Percentiles rank a stretch among this genome's conserved stretches.
Conservation (phyloP, 441 rosid genomes). For the Euphorbia corollata region DNA sequence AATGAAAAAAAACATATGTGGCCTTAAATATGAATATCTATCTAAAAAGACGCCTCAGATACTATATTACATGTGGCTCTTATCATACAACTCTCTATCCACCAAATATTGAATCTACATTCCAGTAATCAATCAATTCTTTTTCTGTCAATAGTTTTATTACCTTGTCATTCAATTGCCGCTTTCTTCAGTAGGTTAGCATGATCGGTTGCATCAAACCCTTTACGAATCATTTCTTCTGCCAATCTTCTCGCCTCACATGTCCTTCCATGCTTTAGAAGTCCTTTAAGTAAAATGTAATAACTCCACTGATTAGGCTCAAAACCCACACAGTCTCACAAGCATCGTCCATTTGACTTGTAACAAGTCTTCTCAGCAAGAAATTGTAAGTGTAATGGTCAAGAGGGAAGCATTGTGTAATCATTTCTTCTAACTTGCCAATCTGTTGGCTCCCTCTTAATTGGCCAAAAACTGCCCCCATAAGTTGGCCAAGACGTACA, state of each 20-base stretch:
- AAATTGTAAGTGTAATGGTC: constrained; percentile 52
- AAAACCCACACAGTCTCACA: constrained; percentile 37
- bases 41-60: background rate
- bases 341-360: constrained; percentile 39
- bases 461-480: constrained; percentile 52
- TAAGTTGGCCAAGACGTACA: constrained; percentile 47
- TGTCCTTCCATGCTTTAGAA: constrained; percentile 30
- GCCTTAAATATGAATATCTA: background rate
- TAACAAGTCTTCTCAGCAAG: constrained; percentile 41
- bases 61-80: background rate
- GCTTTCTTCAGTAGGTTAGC: constrained; percentile 17
- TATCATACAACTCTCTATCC: constrained; percentile 6
- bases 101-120: constrained; percentile 2
- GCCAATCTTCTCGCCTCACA: constrained; percentile 35
- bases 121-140: constrained; percentile 7
- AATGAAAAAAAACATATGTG: too few relatives aligned
- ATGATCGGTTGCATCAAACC: constrained; percentile 17
- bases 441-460: constrained; percentile 26
- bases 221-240: constrained; percentile 30
- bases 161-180: background rate
- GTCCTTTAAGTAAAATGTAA: constrained; percentile 34
- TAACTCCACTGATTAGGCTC: constrained; percentile 57
- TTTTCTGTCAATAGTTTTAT: constrained; percentile 6
- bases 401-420: constrained; percentile 54
- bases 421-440: constrained; percentile 39